These are phyloP conservation scores for Macadamia tetraphylla DNA, from an alignment of 164 flowering plant genomes.

Conservation along the genomic window DNA sequence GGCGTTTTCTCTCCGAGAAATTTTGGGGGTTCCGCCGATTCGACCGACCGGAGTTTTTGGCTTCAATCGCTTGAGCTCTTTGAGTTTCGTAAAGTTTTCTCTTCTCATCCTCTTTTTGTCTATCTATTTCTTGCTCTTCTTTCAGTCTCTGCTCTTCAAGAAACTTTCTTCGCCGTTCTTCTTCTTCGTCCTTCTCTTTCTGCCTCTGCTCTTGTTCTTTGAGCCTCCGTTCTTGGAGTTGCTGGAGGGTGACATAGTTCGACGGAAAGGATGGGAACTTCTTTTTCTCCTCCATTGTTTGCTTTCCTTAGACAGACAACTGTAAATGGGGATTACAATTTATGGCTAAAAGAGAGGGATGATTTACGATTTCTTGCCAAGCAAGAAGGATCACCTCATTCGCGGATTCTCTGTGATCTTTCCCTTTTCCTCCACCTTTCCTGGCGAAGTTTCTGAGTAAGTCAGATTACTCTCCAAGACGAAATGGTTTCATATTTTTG, in stretches of 20 bases:
- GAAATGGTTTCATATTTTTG: too few species aligned
- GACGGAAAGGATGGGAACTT: constrained; percentile 8
- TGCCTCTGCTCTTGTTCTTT: background rate
- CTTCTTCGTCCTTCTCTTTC: background rate
- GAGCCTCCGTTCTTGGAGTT: constrained; percentile 13
- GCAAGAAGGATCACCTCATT: too few species aligned
- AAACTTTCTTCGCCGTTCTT: too few species aligned
- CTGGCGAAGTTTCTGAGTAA: background rate
- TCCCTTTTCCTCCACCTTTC: too few species aligned
- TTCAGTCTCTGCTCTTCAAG: too few species aligned
- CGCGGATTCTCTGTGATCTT: too few species aligned
- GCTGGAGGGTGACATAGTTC: constrained; percentile 14
- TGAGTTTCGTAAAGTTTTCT: background rate
- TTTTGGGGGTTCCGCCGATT: background rate
- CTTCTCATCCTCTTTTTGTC: constrained; percentile 1
- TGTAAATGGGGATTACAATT: too few species aligned
- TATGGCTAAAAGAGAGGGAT: too few species aligned
- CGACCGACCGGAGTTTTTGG: background rate
- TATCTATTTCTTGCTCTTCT: background rate
- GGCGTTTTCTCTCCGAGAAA: background rate
- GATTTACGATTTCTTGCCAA: too few species aligned
- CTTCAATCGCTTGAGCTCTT: background rate
- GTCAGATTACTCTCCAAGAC: background rate
- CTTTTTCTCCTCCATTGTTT: background rate
- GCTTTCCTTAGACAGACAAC: too few species aligned